Evolutionary conservation across 1,284 basidiomycete species (phyloP), one percentile per base, ranked within the genome.

Genomic region (Xerocomus cyaneibrunnescens): DNA sequence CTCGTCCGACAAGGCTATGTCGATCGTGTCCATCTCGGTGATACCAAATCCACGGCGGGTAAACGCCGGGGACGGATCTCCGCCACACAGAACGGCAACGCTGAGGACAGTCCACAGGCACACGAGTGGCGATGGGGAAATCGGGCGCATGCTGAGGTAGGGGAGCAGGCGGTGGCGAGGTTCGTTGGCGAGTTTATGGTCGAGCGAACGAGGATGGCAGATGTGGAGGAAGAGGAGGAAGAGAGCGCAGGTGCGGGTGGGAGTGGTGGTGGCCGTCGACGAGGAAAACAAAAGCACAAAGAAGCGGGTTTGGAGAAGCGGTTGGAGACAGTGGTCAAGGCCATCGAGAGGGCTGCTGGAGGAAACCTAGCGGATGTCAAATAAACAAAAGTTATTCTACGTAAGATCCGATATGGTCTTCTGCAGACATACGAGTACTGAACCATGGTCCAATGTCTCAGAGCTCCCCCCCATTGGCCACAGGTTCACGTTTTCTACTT

Each of bases 51-150:
- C 1, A 67, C 66, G 8, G 72, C 65, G 3, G 72, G 72, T 2
- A 71, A 71, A 5, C 87, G 87, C 60, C 81, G 86, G 22, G 74
- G 74, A 16, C 77, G 85, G 2, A 55, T 60, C 13, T 61, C 65
- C 12, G 62, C 60, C 2, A 73, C 78, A 1, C 77, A 79, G 56
- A 72, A 72, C 10, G 78, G 67, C 4, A 73, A 74, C 7, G 76
- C 74, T 14, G 80, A 84, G 17, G 79, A 79, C 13, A 78, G 74
- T 8, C 41, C 51, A 0, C 71, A 72, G 17, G 74, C 74, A 25
- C 85, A 76, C 55, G 86, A 90, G 64, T 91, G 88, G 88, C 78
- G 81, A 7, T 92, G 89, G 89, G 89, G 88, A 3, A 73, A 76
- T 17, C 76, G 89, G n/a, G 84, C 89, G 7, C 74, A 81, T 38